These are phyloP conservation scores for Scheffersomyces cryptocercus DNA, from an alignment of 1,139 yeast species.

Conservation along the genomic window DNA sequence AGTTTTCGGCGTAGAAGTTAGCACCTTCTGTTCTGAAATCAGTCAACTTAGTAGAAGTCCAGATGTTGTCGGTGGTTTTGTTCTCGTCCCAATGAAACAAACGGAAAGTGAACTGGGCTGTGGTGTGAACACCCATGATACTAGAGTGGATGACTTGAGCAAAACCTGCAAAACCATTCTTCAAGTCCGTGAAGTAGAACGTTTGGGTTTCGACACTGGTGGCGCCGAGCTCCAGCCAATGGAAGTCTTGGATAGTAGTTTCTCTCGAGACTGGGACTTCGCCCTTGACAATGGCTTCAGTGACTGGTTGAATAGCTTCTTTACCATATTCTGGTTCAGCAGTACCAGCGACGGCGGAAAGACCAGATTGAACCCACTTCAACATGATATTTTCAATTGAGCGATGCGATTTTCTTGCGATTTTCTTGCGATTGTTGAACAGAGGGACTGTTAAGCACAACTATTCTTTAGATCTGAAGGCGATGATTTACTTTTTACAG, in stretches of 20 bases:
- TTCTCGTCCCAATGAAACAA: conserved; percentile 57
- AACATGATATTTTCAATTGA: conserved; percentile 44
- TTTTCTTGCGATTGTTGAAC: neutral
- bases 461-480: too few species aligned
- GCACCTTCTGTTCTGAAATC: conserved; percentile 77
- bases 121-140: conserved; percentile 83
- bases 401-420: neutral
- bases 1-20: conserved; percentile 73
- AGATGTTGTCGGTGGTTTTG: conserved; percentile 45
- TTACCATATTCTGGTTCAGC: conserved; percentile 97
- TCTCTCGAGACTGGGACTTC: conserved; percentile 43
- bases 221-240: conserved; percentile 71
- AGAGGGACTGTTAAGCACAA: too few species aligned
- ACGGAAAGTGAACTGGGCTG: conserved; percentile 94
- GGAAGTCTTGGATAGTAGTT: conserved; percentile 64
- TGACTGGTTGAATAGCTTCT: conserved; percentile 85
- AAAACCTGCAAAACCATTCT: conserved; percentile 73
- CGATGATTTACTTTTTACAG: neutral
- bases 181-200: conserved; percentile 73
- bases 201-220: conserved; percentile 96
- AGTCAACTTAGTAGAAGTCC: conserved; percentile 91
- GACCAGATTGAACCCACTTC: conserved; percentile 84
- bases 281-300: conserved; percentile 49
- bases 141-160: conserved; percentile 94
- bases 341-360: conserved; percentile 93